Evolutionary conservation across 495 filamentous ascomycete species (phyloP).

Genomic region (Articulospora tetracladia): DNA sequence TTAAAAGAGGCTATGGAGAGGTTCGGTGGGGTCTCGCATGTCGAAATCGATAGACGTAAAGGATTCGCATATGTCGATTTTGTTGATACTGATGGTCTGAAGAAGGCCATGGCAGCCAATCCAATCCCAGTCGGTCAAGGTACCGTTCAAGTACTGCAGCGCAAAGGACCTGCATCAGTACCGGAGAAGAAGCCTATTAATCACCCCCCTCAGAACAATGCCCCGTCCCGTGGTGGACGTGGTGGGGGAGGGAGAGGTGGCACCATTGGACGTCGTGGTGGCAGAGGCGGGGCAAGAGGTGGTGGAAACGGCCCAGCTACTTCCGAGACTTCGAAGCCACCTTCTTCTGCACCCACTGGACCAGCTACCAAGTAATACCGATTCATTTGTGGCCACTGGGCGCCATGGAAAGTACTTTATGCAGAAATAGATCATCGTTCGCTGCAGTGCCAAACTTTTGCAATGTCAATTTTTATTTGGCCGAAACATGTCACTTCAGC

Average conservation of each 20-base stretch:
- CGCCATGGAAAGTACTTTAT: too few relatives aligned
- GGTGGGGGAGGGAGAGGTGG: slow-evolving; percentile 39
- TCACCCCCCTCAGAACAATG: slow-evolving; percentile 10
- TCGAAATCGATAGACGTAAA: slow-evolving; percentile 90
- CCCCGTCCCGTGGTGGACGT: slow-evolving; percentile 25
- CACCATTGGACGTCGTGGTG: slow-evolving; percentile 31
- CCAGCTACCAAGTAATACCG: slow-evolving; percentile 15
- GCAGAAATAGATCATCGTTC: too few relatives aligned
- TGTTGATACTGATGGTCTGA: slow-evolving; percentile 61
- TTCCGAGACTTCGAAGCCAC: slow-evolving; percentile 6
- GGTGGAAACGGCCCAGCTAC: slow-evolving; percentile 29
- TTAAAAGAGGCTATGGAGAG: slow-evolving; percentile 66
- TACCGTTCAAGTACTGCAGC: slow-evolving; percentile 79
- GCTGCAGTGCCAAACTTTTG: too few relatives aligned
- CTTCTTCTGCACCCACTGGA: slow-evolving; percentile 14
- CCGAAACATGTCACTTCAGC: too few relatives aligned
- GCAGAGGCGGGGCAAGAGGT: slow-evolving; percentile 37
- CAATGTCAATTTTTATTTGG: too few relatives aligned
- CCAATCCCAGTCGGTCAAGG: slow-evolving; percentile 78
- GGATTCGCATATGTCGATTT: slow-evolving; percentile 92
- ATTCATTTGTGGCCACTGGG: not conserved
- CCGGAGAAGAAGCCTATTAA: slow-evolving; percentile 22
- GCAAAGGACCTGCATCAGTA: slow-evolving; percentile 50
- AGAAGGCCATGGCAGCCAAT: slow-evolving; percentile 76
- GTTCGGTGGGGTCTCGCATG: slow-evolving; percentile 68